Evolutionary conservation across 2,329 filamentous ascomycete species (phyloP), one percentile per base, ranked within the genome.

Genomic region (Pleoardoris graminearum): DNA sequence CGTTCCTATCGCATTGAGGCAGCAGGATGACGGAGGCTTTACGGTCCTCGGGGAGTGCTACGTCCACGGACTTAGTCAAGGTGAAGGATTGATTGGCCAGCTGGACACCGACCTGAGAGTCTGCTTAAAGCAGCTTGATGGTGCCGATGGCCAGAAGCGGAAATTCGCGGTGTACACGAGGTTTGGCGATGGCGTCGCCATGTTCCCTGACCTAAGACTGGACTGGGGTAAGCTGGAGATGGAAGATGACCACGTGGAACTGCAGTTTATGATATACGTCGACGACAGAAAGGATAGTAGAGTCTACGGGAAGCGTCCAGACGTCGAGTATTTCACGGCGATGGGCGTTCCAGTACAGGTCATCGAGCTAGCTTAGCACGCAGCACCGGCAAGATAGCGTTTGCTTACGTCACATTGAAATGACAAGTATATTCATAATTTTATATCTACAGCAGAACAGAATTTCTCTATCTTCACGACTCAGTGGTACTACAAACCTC

Each of bases 381-480:
- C 23, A 19, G 14, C 44, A 38, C 23, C 22, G 29, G n/a, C 23
- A 11, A 5, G 3, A 19, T n/a, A n/a, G n/a, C n/a, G n/a, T n/a
- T n/a, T n/a, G n/a, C n/a, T n/a, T n/a, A n/a, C n/a, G n/a, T n/a
- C n/a, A n/a, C n/a, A n/a, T n/a, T n/a, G 23, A 4, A 30, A 16
- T 7, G 16, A 17, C 33, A 33, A 41, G 36, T 49, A 41, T 41
- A 42, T 49, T 49, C 37, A 35, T 4, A 49, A 27, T 8, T 37
- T 16, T 47, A 47, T 47, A 47, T 47, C 44, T 47, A 47, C 44
- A 47, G 44, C 44, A 47, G 44, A 47, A 47, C 23, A 25, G 35
- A 47, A 30, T 30, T 33, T 33, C 33, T 38, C 44, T 37, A 46
- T 37, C 16, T 47, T 37, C 22, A 37, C 23, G 37, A 47, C 32